These are phyloP conservation scores for Aspergillus sp. DNA, from an alignment of 2,329 filamentous ascomycete species.

Conservation along the genomic window DNA sequence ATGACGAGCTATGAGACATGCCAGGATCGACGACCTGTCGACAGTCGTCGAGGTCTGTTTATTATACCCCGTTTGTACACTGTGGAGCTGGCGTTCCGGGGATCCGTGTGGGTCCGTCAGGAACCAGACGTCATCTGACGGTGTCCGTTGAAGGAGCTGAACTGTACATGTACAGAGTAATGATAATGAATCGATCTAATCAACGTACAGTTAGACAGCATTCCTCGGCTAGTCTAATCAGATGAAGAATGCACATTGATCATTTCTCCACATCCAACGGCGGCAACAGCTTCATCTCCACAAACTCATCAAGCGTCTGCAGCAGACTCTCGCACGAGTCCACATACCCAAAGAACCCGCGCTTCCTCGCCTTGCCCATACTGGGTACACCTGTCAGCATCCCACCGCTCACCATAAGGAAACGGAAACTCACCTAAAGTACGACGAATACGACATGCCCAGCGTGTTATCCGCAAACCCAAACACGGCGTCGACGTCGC, in stretches of 20 bases:
- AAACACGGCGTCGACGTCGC: not conserved
- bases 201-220: no score
- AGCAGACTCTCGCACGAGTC: conserved; percentile 26
- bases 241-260: not conserved
- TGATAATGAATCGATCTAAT: no score
- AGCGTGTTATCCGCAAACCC: not conserved
- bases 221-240: not conserved
- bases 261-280: not conserved
- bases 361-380: conserved; percentile 29
- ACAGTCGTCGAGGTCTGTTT: no score
- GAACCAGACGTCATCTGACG: no score
- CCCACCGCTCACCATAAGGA: conserved; percentile 26
- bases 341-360: conserved; percentile 35
- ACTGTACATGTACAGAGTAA: no score
- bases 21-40: no score
- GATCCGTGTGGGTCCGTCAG: no score
- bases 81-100: no score
- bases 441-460: not conserved
- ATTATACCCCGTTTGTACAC: no score
- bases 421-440: not conserved
- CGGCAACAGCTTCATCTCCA: not conserved
- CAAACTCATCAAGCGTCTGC: not conserved
- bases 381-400: conserved; percentile 44
- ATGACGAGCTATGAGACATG: no score
- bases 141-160: no score